Evolutionary conservation across 1,139 yeast genomes (phyloP), one percentile per base, ranked within the genome.

Genomic region (Debaryomyces sp.): DNA sequence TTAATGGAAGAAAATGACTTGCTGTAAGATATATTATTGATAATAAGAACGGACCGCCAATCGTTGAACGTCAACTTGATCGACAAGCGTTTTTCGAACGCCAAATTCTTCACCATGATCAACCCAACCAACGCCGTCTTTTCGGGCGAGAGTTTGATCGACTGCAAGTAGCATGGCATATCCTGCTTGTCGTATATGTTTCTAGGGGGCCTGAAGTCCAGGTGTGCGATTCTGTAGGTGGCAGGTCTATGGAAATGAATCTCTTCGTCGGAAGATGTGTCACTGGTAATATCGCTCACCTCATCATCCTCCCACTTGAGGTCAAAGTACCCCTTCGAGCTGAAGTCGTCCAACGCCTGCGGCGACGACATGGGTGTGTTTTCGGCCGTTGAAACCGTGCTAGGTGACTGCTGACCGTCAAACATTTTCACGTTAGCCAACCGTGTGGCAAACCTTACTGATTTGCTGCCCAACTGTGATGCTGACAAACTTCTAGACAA

Each of bases 401-500:
- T 59, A 1, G 80, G 80, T 41, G 73, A 64, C 42, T 72, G 78
- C n/a, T 59, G 59, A 2, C 77, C 78, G 52, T 74, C 71, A 57
- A 75, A 75, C 66, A 66, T 67, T 56, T 71, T 73, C 53, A 75
- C 64, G 44, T 72, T 70, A 35, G 68, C 68, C 46, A 73, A 62
- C 34, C 71, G 55, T 24, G 68, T 54, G 4, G 77, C 77, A 61
- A 73, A 73, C 23, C 75, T 55, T 18, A 73, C 78, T 5, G 69
- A 62, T 51, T 73, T 73, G 22, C 54, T 48, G 5, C 59, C 52
- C n/a, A 63, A 48, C 33, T 54, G 61, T 6, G 73, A 61, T 4
- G 73, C 58, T 9, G 73, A 67, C 52, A 63, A 55, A 39, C 67
- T 61, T 39, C 64, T 56, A 5, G 60, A 49, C 32, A 71, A 57